These are phyloP conservation scores for Geoglossum glabrum DNA, from an alignment of 495 filamentous ascomycete species.

Conservation along the genomic window DNA sequence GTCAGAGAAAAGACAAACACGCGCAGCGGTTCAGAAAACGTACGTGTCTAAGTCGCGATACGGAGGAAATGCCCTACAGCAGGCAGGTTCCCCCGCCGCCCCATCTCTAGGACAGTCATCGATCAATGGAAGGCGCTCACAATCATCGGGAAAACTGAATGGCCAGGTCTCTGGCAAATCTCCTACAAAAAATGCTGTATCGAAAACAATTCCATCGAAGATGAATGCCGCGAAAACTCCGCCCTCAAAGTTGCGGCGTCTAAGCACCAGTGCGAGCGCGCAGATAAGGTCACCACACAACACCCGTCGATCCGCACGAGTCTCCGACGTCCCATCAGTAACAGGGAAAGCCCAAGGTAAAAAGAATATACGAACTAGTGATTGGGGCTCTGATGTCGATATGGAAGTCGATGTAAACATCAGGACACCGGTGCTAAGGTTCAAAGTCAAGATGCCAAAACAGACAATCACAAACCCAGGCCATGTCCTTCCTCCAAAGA, in stretches of 20 bases:
- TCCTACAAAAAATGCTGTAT: constrained; percentile 5
- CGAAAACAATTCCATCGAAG: background rate
- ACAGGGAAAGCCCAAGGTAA: background rate
- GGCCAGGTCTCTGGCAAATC: constrained; percentile 6
- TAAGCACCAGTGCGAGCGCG: background rate
- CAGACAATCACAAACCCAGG: constrained; percentile 31
- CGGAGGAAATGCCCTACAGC: constrained; percentile 7
- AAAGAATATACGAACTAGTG: background rate
- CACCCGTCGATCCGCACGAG: background rate
- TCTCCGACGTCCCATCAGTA: background rate
- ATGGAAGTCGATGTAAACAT: background rate
- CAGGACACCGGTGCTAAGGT: constrained; percentile 26
- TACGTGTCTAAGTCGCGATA: constrained; percentile 7
- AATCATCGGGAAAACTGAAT: constrained; percentile 6
- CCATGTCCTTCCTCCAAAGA: constrained; percentile 24
- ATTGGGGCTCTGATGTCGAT: constrained; percentile 1
- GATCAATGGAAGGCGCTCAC: constrained; percentile 8
- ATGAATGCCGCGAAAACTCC: background rate
- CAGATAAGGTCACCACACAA: constrained; percentile 12
- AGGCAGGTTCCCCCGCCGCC: constrained; percentile 3
- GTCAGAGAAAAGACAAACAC: constrained; percentile 40
- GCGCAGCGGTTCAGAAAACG: constrained; percentile 19
- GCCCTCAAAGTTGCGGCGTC: background rate
- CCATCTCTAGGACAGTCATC: constrained; percentile 4
- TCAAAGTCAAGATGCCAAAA: constrained; percentile 33